These are phyloP conservation scores for Dorcoceras hygrometricum DNA, from an alignment of 257 asterid genomes.

Conservation along the genomic window DNA sequence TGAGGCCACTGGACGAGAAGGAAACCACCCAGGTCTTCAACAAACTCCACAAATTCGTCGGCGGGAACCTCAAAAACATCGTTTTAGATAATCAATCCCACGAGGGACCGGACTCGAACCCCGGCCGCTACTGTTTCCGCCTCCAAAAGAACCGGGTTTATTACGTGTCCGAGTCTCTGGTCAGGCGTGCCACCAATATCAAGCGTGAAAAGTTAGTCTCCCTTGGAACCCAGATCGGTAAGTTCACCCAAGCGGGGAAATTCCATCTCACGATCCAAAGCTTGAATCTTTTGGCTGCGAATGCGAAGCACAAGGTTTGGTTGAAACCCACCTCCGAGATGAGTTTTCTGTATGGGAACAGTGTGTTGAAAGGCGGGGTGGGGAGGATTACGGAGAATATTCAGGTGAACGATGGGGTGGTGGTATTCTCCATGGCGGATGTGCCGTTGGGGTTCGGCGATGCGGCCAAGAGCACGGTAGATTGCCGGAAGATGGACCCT, in stretches of 20 bases:
- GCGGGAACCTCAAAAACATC: conserved; percentile 68
- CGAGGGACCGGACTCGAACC: conserved; percentile 71
- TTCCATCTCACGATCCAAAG: conserved; percentile 68
- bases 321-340: conserved; percentile 82
- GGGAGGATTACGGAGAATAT: conserved; percentile 91
- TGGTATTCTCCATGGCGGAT: conserved; percentile 82
- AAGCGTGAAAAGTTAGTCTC: conserved; percentile 73
- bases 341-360: conserved; percentile 81
- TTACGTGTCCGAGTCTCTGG: conserved; percentile 81
- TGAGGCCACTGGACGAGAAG: conserved; percentile 83
- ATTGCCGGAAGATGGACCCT: conserved; percentile 84
- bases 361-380: conserved; percentile 84
- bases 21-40: conserved; percentile 81
- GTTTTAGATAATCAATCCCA: conserved; percentile 70
- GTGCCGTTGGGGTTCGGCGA: conserved; percentile 84
- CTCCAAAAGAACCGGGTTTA: conserved; percentile 71
- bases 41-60: conserved; percentile 86
- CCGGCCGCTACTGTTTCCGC: conserved; percentile 86
- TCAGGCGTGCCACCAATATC: conserved; percentile 80
- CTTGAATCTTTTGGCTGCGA: conserved; percentile 59
- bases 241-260: conserved; percentile 68
- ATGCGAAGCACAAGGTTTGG: conserved; percentile 91
- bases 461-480: conserved; percentile 82
- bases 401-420: conserved; percentile 76
- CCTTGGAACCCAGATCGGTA: conserved; percentile 79